Percentiles rank a stretch among this genome's conserved stretches.
Evolutionary conservation across 495 filamentous ascomycete genomes (phyloP).

Genomic region (Cercophora sp.): DNA sequence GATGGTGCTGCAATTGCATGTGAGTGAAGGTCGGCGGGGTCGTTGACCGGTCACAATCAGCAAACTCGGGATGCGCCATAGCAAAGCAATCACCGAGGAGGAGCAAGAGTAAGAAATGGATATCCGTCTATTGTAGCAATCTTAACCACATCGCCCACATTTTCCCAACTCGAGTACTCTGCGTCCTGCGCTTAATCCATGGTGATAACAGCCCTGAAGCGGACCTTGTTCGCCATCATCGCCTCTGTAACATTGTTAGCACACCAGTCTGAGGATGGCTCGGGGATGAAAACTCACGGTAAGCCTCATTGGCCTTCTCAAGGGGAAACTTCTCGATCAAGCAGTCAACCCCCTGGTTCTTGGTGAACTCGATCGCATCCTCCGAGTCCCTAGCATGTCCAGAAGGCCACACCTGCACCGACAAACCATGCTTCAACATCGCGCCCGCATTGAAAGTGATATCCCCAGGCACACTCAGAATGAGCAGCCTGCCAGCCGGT

Average conservation of each 20-base stretch:
- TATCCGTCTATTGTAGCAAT: background rate
- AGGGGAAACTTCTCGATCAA: conserved; percentile 61
- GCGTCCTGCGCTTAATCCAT: conserved; percentile 2
- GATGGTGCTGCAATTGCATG: too few species aligned
- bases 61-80: too few species aligned
- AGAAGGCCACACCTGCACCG: conserved; percentile 58
- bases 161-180: background rate
- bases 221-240: conserved; percentile 13
- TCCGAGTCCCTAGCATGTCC: conserved; percentile 62
- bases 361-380: conserved; percentile 61
- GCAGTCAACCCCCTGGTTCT: conserved; percentile 55
- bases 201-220: conserved; percentile 12
- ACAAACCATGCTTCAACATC: conserved; percentile 24
- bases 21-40: too few species aligned
- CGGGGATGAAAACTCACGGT: conserved; percentile 10
- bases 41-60: too few species aligned
- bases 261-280: background rate
- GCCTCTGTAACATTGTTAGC: too few species aligned
- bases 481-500: conserved; percentile 52
- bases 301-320: conserved; percentile 52
- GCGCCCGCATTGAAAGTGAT: conserved; percentile 7
- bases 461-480: conserved; percentile 13
- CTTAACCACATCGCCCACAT: background rate
- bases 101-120: too few species aligned
- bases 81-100: too few species aligned